phyloP scores from a whole-genome alignment of 805 yeast genomes.

The Komagataella pseudopastoris region DNA sequence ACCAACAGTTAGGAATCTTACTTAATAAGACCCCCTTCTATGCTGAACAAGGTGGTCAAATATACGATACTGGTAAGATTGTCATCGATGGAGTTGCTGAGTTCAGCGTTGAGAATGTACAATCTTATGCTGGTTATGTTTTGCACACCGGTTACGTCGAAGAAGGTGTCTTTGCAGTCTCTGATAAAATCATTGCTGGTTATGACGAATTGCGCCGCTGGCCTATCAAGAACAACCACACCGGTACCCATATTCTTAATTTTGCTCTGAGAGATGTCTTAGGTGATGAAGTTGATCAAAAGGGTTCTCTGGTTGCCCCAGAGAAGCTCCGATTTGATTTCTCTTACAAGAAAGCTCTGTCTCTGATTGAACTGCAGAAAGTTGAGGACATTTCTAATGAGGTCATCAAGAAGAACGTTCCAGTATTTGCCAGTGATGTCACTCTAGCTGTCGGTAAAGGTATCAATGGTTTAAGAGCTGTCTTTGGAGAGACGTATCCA shows the following conservation, averaged over 20 bases:
- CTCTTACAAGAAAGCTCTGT: constrained; percentile 78
- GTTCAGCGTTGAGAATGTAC: constrained; percentile 85
- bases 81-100: constrained; percentile 81
- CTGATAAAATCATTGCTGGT: constrained; percentile 67
- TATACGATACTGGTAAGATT: constrained; percentile 85
- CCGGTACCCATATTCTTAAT: constrained; percentile 94
- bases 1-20: constrained; percentile 61
- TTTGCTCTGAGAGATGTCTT: constrained; percentile 75
- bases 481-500: constrained; percentile 97
- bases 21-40: constrained; percentile 89
- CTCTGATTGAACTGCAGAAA: constrained; percentile 53
- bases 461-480: constrained; percentile 87
- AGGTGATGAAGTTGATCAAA: constrained; percentile 86
- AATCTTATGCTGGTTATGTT: constrained; percentile 86
- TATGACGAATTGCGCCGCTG: constrained; percentile 89
- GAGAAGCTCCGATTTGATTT: constrained; percentile 95
- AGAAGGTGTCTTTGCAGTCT: constrained; percentile 63
- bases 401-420: constrained; percentile 54
- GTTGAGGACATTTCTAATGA: constrained; percentile 68
- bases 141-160: constrained; percentile 81
- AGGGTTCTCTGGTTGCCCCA: constrained; percentile 91
- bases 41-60: constrained; percentile 99
- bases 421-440: constrained; percentile 78
- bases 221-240: constrained; percentile 95
- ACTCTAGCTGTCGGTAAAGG: constrained; percentile 56